Percentiles rank a stretch among this genome's conserved stretches.
phyloP scores from a whole-genome alignment of 805 yeast genomes.

The Saccharomycopsis olivae region DNA sequence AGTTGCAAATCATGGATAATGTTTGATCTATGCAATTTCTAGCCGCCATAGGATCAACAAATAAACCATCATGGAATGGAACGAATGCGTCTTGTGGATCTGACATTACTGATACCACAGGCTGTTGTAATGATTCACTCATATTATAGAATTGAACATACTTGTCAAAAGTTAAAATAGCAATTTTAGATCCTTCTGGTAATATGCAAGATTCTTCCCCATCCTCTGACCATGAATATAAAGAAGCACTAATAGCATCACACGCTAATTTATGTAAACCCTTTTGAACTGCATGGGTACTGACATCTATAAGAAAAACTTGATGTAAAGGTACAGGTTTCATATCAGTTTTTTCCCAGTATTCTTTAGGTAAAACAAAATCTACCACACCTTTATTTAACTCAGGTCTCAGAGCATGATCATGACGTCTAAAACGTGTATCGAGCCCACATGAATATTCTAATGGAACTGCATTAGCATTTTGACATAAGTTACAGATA shows the following conservation, averaged over 20 bases:
- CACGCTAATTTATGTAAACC: conserved; percentile 54
- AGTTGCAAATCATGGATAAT: conserved; percentile 46
- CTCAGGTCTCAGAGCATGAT: conserved; percentile 60
- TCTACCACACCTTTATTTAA: conserved; percentile 79
- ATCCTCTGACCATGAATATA: conserved; percentile 23
- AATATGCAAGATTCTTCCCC: conserved; percentile 21
- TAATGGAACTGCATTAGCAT: conserved; percentile 54
- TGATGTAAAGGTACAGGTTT: conserved; percentile 46
- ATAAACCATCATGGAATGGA: conserved; percentile 70
- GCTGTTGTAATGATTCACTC: conserved; percentile 40
- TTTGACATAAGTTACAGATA: conserved; percentile 80
- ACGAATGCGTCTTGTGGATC: conserved; percentile 73
- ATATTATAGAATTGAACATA: conserved; percentile 65
- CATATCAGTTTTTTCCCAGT: conserved; percentile 39
- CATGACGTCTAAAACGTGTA: conserved; percentile 50
- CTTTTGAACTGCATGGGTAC: conserved; percentile 45
- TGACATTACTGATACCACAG: conserved; percentile 49
- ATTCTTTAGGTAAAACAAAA: conserved; percentile 62
- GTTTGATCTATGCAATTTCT: conserved; percentile 55
- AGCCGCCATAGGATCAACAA: conserved; percentile 68
- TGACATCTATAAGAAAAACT: conserved; percentile 64
- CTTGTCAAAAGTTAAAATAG: conserved; percentile 69
- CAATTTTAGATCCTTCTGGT: conserved; percentile 41
- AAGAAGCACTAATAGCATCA: conserved; percentile 54
- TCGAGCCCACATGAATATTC: conserved; percentile 60